A percentile compares a stretch with the other conserved stretches of the same genome.
phyloP scores from a whole-genome alignment of 2,329 filamentous ascomycete species.

The Celoporthe dispersa region DNA sequence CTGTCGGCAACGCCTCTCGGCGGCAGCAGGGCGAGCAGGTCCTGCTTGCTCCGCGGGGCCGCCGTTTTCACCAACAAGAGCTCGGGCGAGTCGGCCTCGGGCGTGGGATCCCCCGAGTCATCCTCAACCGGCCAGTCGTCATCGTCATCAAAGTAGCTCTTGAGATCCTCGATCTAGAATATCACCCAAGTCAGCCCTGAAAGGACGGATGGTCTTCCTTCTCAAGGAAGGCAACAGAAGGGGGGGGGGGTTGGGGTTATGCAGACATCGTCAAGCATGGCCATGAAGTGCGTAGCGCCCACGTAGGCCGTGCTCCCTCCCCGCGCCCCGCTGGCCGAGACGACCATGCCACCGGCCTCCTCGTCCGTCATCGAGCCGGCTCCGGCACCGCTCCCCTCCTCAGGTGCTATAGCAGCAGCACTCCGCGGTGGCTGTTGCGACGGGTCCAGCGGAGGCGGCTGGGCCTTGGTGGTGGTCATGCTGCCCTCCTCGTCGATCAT shows the following conservation, averaged over 20 bases:
- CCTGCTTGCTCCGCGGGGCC: constrained; percentile 46
- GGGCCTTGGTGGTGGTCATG: background rate
- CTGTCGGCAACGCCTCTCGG: constrained; percentile 51
- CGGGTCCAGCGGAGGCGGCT: background rate
- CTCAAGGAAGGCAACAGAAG: background rate
- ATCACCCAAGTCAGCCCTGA: background rate
- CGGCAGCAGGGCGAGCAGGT: constrained; percentile 54
- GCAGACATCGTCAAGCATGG: constrained; percentile 61
- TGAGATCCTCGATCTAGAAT: constrained; percentile 60
- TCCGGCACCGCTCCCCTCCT: constrained; percentile 22
- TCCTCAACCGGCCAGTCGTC: constrained; percentile 40
- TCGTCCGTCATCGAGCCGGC: constrained; percentile 30
- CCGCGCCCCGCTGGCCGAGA: constrained; percentile 42
- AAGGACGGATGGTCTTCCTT: background rate
- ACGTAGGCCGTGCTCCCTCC: constrained; percentile 54
- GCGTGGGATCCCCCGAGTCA: constrained; percentile 37
- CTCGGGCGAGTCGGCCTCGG: constrained; percentile 46
- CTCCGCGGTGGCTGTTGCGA: background rate
- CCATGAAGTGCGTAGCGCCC: constrained; percentile 64
- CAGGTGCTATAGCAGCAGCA: background rate
- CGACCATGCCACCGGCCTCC: constrained; percentile 44
- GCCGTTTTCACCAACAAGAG: constrained; percentile 48
- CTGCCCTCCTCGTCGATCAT: constrained; percentile 52
- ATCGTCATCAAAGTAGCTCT: constrained; percentile 59
- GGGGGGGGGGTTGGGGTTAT: background rate